Conservation (phyloP, 2,329 filamentous ascomycete species). For the Graphilbum fragrans region DNA sequence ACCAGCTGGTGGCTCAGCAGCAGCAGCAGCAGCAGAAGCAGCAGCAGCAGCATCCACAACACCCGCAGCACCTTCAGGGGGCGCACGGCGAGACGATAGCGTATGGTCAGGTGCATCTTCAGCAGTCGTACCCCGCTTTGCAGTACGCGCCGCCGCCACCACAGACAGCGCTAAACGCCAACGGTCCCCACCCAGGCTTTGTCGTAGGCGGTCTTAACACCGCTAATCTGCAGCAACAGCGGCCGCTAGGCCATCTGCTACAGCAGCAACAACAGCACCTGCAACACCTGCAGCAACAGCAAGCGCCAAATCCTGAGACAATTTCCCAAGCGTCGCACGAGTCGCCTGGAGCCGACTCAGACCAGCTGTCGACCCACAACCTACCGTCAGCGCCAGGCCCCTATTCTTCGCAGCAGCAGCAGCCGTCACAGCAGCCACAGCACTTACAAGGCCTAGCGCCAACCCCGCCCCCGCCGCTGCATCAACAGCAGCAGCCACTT, state of each 20-base stretch:
- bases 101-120: no score
- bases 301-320: slow-evolving; percentile 42
- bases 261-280: slow-evolving; percentile 13
- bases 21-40: slow-evolving; percentile 22
- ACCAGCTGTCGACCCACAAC: slow-evolving; percentile 29
- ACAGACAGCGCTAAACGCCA: no score
- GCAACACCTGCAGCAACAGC: slow-evolving; percentile 15
- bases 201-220: no score
- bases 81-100: no score
- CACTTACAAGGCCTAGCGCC: slow-evolving; percentile 10
- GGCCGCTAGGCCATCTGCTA: slow-evolving; percentile 24
- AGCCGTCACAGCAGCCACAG: slow-evolving; percentile 1
- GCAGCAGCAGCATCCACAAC: slow-evolving; percentile 18
- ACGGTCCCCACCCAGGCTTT: no score
- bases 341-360: slow-evolving; percentile 39
- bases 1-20: slow-evolving; percentile 26
- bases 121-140: background rate
- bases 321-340: slow-evolving; percentile 52
- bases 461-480: slow-evolving; percentile 6
- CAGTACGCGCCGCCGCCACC: no score
- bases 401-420: slow-evolving; percentile 24
- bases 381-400: slow-evolving; percentile 19
- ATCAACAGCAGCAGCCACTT: slow-evolving; percentile 3
- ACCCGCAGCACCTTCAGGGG: slow-evolving; percentile 16
- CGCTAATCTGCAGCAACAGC: no score